Percentiles rank a stretch among this genome's conserved stretches.
Conservation (phyloP, 208 protist genomes). For the Leishmania mexicana region DNA sequence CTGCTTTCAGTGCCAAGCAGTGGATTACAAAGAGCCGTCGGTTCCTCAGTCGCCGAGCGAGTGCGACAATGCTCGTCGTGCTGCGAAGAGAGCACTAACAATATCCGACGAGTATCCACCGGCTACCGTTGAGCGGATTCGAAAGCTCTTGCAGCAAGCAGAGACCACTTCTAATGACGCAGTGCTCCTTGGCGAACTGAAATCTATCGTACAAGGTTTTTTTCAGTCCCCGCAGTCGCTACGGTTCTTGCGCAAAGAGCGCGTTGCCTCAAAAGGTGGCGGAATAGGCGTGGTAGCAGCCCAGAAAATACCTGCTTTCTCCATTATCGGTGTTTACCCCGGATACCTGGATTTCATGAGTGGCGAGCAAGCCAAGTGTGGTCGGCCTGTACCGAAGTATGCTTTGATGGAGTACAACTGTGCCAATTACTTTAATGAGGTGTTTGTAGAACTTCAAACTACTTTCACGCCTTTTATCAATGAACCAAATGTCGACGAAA, state of each 20-base stretch:
- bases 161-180: constrained; percentile 23
- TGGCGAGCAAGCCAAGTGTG: constrained; percentile 79
- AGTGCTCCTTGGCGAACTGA: constrained; percentile 32
- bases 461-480: constrained; percentile 91
- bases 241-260: constrained; percentile 43
- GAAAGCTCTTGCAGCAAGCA: constrained; percentile 9
- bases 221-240: constrained; percentile 59
- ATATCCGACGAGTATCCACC: constrained; percentile 59
- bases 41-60: constrained; percentile 12
- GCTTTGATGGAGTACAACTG: constrained; percentile 87
- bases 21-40: constrained; percentile 17
- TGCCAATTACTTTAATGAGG: constrained; percentile 82
- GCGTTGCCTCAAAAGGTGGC: constrained; percentile 49
- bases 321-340: constrained; percentile 80
- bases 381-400: constrained; percentile 67
- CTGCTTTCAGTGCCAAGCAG: constrained; percentile 61
- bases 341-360: constrained; percentile 75
- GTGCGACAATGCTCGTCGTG: constrained; percentile 46
- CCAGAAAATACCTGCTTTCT: constrained; percentile 66
- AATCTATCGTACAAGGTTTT: constrained; percentile 39
- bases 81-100: constrained; percentile 41
- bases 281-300: constrained; percentile 74
- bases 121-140: constrained; percentile 18
- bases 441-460: constrained; percentile 76
- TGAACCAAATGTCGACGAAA: constrained; percentile 73